Base-by-base conservation (phyloP, 192 early-diverging fungal genomes). In the Backusella liffmaniae region DNA sequence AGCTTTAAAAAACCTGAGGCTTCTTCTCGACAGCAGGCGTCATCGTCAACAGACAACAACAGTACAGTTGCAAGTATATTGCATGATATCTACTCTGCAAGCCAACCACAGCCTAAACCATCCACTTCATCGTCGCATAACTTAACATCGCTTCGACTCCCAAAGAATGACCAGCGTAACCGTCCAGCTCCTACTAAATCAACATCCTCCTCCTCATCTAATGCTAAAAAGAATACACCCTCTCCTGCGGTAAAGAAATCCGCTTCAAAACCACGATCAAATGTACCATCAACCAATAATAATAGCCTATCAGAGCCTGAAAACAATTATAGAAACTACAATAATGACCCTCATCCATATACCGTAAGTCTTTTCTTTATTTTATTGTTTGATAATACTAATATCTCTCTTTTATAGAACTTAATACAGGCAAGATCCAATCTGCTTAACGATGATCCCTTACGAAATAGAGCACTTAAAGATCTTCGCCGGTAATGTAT, bases 351-450 rank as follows among this genome's bases (percentile, higher is more conserved):
- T 4, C 56, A 62, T 29, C 56, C 56, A 62, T 62, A 62, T 62
- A 62, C 56, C 56, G 56, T 62, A 62, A 62, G 56, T 62, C 6
- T 4, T 13, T 4, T 0, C 51, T 53, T 21, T 53, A 23, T 23
- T 0, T 26, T 62, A 62, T 62, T 62, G 18, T 5, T 12, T 56
- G 5, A 1, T n/a, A 56, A 8, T 10, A 10, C 9, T 9, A 26
- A 26, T 1, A 9, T n/a, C 21, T 12, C 1, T 26, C 0, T 23
- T 4, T 62, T 9, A 9, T 62, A 62, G 56, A 62, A 62, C 56
- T 62, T 62, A 62, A 62, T 62, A 29, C 26, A 62, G 26, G 56
- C 56, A 62, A 62, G 56, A 29, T 62, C 56, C 10, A 62, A 62
- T 29, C 23, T 62, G 26, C 56, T 62, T 12, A 62, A 62, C 26